A percentile compares a stretch with the other conserved stretches of the same genome.
Evolutionary conservation across 495 filamentous ascomycete species (phyloP).

Genomic region (Pseudotulostoma volvatum): DNA sequence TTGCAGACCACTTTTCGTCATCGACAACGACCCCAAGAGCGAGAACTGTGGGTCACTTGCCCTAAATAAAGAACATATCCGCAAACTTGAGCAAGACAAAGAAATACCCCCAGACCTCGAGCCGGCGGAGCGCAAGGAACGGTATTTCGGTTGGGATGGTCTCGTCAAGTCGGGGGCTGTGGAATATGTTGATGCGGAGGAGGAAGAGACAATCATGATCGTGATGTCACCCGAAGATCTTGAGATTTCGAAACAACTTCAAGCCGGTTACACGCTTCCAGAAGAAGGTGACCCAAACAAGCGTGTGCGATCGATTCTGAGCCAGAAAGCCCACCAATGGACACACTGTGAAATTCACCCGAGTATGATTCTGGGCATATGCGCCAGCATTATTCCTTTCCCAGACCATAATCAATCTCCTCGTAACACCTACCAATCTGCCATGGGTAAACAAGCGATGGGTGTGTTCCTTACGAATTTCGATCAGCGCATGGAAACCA

Average conservation of each 20-base stretch:
- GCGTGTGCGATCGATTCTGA: constrained; percentile 70
- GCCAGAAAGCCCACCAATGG: constrained; percentile 68
- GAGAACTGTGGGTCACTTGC: constrained; percentile 60
- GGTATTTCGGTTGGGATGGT: constrained; percentile 74
- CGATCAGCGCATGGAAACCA: constrained; percentile 91
- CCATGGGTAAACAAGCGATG: constrained; percentile 99
- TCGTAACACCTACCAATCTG: constrained; percentile 97
- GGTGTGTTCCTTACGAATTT: constrained; percentile 96
- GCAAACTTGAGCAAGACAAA: constrained; percentile 51
- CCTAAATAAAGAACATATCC: constrained; percentile 65
- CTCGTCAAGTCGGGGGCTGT: constrained; percentile 66
- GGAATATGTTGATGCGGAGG: constrained; percentile 93
- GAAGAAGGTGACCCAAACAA: constrained; percentile 51
- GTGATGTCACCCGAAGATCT: constrained; percentile 96
- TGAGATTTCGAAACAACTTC: constrained; percentile 48
- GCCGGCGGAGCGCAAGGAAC: constrained; percentile 38
- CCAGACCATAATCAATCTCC: constrained; percentile 98
- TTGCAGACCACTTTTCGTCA: constrained; percentile 78
- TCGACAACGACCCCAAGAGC: constrained; percentile 58
- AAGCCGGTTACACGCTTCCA: constrained; percentile 44
- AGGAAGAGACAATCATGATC: constrained; percentile 98
- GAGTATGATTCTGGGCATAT: constrained; percentile 95
- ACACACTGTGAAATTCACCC: constrained; percentile 99
- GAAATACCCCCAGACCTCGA: constrained; percentile 39
- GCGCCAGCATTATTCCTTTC: constrained; percentile 98